Evolutionary conservation across 495 filamentous ascomycete species (phyloP).

Genomic region (Neurospora sp.): DNA sequence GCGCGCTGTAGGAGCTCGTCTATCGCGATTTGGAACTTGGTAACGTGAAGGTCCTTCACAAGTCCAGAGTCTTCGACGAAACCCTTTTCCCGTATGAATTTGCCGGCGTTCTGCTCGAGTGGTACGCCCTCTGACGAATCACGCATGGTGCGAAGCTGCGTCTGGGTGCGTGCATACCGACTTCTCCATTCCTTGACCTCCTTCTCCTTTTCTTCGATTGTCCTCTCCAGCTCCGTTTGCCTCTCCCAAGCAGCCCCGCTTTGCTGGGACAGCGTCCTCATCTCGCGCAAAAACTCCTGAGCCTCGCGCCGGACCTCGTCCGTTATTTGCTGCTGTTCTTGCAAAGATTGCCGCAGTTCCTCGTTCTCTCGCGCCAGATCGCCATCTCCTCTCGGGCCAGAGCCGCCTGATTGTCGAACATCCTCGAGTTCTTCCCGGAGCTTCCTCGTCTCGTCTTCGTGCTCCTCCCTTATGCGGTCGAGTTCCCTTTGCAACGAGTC

Average conservation of each 20-base stretch:
- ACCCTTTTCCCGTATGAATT: constrained; percentile 56
- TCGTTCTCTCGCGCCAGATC: constrained; percentile 64
- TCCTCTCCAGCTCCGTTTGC: constrained; percentile 63
- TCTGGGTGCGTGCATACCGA: constrained; percentile 77
- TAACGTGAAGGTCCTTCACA: constrained; percentile 84
- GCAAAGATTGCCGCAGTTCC: constrained; percentile 57
- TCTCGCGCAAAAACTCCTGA: constrained; percentile 73
- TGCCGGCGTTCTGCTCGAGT: constrained; percentile 53
- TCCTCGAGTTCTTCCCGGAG: constrained; percentile 56
- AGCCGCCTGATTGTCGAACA: constrained; percentile 23
- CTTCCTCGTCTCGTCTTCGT: constrained; percentile 51
- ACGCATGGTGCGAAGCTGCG: constrained; percentile 72
- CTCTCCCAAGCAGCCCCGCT: constrained; percentile 68
- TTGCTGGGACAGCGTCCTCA: constrained; percentile 74
- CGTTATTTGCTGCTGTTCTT: constrained; percentile 71
- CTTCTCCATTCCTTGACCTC: constrained; percentile 83
- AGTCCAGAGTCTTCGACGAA: constrained; percentile 64
- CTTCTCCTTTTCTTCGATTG: constrained; percentile 63
- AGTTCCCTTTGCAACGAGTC: constrained; percentile 67
- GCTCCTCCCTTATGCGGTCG: constrained; percentile 57
- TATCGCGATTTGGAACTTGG: constrained; percentile 88
- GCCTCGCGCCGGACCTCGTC: constrained; percentile 83
- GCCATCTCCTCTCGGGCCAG: constrained; percentile 32
- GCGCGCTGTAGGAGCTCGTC: constrained; percentile 81
- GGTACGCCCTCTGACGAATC: constrained; percentile 66